Conservation (phyloP, 2,329 filamentous ascomycete species). For the Fusarium avenaceum region DNA sequence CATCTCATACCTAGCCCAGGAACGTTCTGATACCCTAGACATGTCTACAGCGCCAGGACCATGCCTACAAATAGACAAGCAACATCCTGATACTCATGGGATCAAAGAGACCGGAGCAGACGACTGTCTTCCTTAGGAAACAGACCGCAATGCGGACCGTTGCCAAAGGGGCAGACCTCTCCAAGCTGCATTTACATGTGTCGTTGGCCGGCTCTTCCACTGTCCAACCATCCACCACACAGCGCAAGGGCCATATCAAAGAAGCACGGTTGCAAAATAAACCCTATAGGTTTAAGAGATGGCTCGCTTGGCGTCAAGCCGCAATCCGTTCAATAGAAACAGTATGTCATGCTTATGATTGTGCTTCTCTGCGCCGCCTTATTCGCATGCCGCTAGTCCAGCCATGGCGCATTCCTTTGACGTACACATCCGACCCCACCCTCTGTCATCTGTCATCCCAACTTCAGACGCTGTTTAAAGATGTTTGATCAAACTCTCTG, state of each 20-base stretch:
- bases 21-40: constrained; percentile 31
- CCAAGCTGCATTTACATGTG: constrained; percentile 49
- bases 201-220: constrained; percentile 41
- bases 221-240: constrained; percentile 17
- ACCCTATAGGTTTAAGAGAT: constrained; percentile 33
- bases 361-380: constrained; percentile 36
- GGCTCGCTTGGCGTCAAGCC: constrained; percentile 40
- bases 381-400: constrained; percentile 45
- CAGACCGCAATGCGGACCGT: constrained; percentile 43
- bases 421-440: constrained; percentile 19
- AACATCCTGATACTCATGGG: constrained; percentile 38
- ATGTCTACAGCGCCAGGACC: constrained; percentile 42
- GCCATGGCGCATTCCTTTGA: constrained; percentile 49
- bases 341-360: constrained; percentile 41
- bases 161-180: constrained; percentile 36
- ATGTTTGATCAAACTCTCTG: constrained; percentile 1
- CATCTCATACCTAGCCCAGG: constrained; percentile 18
- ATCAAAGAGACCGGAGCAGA: constrained; percentile 37
- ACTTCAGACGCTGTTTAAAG: constrained; percentile 16
- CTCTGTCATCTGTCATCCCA: constrained; percentile 25
- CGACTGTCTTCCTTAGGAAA: constrained; percentile 35
- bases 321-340: constrained; percentile 42
- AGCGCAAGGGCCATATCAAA: constrained; percentile 38
- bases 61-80: constrained; percentile 50
- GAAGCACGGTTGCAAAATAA: constrained; percentile 34